These are phyloP conservation scores for Astraeus odoratus DNA, from an alignment of 768 basidiomycete species.

Conservation along the genomic window DNA sequence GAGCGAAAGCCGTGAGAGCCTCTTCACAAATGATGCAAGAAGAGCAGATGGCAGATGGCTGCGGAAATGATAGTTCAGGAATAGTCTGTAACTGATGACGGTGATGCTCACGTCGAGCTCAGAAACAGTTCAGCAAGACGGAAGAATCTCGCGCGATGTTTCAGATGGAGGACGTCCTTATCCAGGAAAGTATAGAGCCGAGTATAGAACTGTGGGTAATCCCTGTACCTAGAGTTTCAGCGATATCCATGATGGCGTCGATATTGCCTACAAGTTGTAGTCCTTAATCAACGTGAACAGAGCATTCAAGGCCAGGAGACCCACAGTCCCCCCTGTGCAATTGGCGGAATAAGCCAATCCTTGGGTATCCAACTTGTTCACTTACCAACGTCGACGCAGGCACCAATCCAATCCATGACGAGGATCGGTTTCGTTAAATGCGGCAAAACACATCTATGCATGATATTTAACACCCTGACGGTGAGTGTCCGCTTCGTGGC, in stretches of 20 bases:
- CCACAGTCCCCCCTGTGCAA: slow-evolving; percentile 66
- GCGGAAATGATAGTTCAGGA: slow-evolving; percentile 2
- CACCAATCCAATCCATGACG: slow-evolving; percentile 89
- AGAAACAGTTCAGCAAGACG: slow-evolving; percentile 86
- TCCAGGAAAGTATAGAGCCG: slow-evolving; percentile 88
- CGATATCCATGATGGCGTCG: background rate
- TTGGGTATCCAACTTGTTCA: slow-evolving; percentile 1
- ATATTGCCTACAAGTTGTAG: slow-evolving; percentile 73
- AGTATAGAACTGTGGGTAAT: slow-evolving; percentile 94
- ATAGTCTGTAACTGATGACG: background rate
- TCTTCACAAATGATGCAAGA: slow-evolving; percentile 94
- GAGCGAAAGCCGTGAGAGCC: slow-evolving; percentile 78
- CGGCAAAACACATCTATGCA: slow-evolving; percentile 81
- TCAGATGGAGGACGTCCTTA: slow-evolving; percentile 81
- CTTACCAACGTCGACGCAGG: slow-evolving; percentile 76
- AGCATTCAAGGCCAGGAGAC: slow-evolving; percentile 85
- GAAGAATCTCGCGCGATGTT: slow-evolving; percentile 93
- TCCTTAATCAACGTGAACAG: slow-evolving; percentile 87
- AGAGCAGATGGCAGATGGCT: slow-evolving; percentile 85
- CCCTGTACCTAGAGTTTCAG: slow-evolving; percentile 40
- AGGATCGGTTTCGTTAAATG: slow-evolving; percentile 71
- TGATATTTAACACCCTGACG: slow-evolving; percentile 59
- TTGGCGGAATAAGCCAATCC: background rate
- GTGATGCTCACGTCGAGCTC: slow-evolving; percentile 69
- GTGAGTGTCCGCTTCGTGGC: slow-evolving; percentile 32